phyloP scores from a whole-genome alignment of 202 grass and related monocot genomes.

The Schoenoplectus tabernaemontani region DNA sequence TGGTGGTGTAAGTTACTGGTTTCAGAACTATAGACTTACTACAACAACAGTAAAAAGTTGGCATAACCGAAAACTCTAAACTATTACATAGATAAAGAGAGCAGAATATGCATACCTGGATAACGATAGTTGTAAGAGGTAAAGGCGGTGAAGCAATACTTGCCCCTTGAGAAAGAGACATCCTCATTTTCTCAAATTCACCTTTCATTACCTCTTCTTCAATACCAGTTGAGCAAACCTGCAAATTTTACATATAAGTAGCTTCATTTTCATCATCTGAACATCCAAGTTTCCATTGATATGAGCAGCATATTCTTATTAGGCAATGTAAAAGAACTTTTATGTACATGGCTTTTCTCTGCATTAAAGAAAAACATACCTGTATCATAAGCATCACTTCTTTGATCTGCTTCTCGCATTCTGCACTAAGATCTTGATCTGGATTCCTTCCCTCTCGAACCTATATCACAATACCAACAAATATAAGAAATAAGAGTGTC shows the following conservation, averaged over 20 bases:
- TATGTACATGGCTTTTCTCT: background rate
- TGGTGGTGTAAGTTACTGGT: background rate
- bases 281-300: background rate
- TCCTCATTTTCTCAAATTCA: constrained; percentile 71
- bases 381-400: constrained; percentile 98
- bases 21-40: background rate
- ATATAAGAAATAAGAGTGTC: background rate
- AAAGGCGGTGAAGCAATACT: constrained; percentile 47
- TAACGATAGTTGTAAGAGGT: constrained; percentile 76
- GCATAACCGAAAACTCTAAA: background rate
- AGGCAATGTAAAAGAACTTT: background rate
- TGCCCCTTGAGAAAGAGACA: constrained; percentile 38
- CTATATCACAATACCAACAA: constrained; percentile 33
- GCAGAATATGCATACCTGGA: constrained; percentile 46
- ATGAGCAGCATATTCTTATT: background rate
- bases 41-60: background rate
- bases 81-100: background rate
- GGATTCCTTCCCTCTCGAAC: constrained; percentile 83
- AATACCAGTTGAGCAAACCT: constrained; percentile 81
- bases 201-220: constrained; percentile 71
- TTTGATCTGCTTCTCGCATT: constrained; percentile 39
- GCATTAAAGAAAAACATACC: constrained; percentile 26
- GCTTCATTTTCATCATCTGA: background rate
- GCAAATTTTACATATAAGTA: constrained; percentile 14
- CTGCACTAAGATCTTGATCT: constrained; percentile 26